A percentile compares a stretch with the other conserved stretches of the same genome.
Conservation (phyloP, 1,284 basidiomycete species). For the Marasmius sp. region DNA sequence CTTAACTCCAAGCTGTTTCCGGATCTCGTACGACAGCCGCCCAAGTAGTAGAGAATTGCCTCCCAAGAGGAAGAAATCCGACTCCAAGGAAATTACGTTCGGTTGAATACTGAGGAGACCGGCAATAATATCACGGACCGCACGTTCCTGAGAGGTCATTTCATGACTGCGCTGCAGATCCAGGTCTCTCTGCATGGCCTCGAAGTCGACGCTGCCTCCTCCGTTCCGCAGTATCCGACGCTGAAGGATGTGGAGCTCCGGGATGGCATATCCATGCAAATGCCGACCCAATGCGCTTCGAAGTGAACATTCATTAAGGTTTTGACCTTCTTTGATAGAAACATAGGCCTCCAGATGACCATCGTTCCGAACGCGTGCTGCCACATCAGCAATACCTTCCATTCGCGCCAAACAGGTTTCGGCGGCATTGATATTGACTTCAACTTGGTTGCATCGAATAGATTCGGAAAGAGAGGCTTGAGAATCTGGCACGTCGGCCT, state of each 20-base stretch:
- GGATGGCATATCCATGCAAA: conserved; percentile 39
- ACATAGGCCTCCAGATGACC: conserved; percentile 36
- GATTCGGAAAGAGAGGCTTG: conserved; percentile 33
- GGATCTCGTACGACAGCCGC: conserved; percentile 39
- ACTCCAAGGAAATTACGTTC: conserved; percentile 30
- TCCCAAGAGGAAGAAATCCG: conserved; percentile 46
- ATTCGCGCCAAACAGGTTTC: conserved; percentile 44
- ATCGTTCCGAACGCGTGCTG: conserved; percentile 32
- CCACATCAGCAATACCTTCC: conserved; percentile 47
- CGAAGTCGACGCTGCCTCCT: conserved; percentile 33
- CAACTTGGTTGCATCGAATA: conserved; percentile 34
- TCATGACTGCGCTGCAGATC: conserved; percentile 22
- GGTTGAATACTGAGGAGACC: conserved; percentile 36
- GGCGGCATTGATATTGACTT: conserved; percentile 31
- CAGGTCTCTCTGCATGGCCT: conserved; percentile 30
- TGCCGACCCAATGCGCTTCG: background rate
- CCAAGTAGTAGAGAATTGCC: conserved; percentile 45
- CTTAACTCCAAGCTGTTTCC: conserved; percentile 36
- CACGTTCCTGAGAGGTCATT: conserved; percentile 33
- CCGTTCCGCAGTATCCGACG: conserved; percentile 20
- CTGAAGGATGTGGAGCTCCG: conserved; percentile 30
- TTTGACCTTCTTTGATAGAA: conserved; percentile 14
- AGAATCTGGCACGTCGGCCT: conserved; percentile 32
- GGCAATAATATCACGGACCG: conserved; percentile 40
- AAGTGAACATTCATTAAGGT: conserved; percentile 15